These are phyloP conservation scores for Phylloporus rhodoxanthus DNA, from an alignment of 768 basidiomycete species.

Conservation along the genomic window DNA sequence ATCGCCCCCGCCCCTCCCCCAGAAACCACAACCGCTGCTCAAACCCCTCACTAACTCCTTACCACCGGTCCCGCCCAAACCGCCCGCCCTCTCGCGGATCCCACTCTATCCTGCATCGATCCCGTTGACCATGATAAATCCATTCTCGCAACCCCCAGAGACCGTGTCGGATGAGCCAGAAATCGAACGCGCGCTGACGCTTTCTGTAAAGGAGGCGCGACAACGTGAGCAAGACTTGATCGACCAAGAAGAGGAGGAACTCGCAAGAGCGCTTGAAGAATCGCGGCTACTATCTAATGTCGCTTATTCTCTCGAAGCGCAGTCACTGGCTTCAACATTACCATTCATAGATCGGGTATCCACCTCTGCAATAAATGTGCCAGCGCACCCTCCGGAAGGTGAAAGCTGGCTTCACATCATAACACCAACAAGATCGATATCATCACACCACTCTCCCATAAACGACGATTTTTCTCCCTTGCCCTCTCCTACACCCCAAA, in stretches of 20 bases:
- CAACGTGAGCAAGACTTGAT: slow-evolving; percentile 22
- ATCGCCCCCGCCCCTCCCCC: slow-evolving; percentile 28
- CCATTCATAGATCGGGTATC: slow-evolving; percentile 15
- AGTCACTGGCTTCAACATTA: slow-evolving; percentile 1
- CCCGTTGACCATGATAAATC: slow-evolving; percentile 14
- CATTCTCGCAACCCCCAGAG: slow-evolving; percentile 3
- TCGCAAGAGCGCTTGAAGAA: slow-evolving; percentile 56
- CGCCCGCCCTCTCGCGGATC: slow-evolving; percentile 22
- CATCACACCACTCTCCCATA: slow-evolving; percentile 12
- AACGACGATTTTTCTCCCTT: slow-evolving; percentile 27
- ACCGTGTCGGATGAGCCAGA: slow-evolving; percentile 40
- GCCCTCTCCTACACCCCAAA: slow-evolving; percentile 18
- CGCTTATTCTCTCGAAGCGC: slow-evolving; percentile 9
- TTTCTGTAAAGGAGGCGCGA: slow-evolving; percentile 37
- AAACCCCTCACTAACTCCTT: slow-evolving; percentile 30
- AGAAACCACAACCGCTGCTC: slow-evolving; percentile 24
- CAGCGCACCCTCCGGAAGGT: slow-evolving; percentile 19
- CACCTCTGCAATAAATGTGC: slow-evolving; percentile 9
- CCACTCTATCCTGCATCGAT: slow-evolving; percentile 32
- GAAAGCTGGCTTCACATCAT: slow-evolving; percentile 30
- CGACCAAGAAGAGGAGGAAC: slow-evolving; percentile 55
- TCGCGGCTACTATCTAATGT: slow-evolving; percentile 32
- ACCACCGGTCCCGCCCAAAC: slow-evolving; percentile 41
- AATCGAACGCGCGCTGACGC: slow-evolving; percentile 42
- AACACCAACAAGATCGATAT: slow-evolving; percentile 23